A percentile compares a stretch with the other conserved stretches of the same genome.
phyloP scores from a whole-genome alignment of 305 asterid species.

The Vinca major region DNA sequence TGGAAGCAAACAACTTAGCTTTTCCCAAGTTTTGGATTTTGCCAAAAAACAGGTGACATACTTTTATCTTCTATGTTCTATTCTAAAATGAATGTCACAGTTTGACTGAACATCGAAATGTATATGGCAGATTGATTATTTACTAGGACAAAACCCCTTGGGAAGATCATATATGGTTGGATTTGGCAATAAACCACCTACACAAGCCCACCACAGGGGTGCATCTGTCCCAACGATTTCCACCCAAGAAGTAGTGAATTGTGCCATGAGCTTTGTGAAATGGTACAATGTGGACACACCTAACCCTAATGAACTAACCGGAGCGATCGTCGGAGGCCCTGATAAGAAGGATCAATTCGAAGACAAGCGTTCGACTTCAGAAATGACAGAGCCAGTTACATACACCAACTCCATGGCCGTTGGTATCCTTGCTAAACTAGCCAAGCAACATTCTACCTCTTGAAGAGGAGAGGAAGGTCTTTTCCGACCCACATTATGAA shows the following conservation, averaged over 20 bases:
- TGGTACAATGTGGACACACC: conserved; percentile 40
- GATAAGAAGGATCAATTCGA: conserved; percentile 45
- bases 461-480: conserved; percentile 9
- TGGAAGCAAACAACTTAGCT: conserved; percentile 26
- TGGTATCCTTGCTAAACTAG: conserved; percentile 70
- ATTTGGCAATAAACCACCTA: conserved; percentile 59
- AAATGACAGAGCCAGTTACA: conserved; percentile 66
- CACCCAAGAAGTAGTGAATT: conserved; percentile 22
- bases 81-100: background rate
- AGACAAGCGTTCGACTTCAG: conserved; percentile 44
- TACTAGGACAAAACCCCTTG: conserved; percentile 56
- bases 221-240: conserved; percentile 56
- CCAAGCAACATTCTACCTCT: conserved; percentile 29
- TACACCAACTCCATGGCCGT: conserved; percentile 64
- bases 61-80: no score
- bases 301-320: conserved; percentile 67
- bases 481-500: no score
- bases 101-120: background rate
- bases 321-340: conserved; percentile 84
- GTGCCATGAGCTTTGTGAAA: conserved; percentile 48
- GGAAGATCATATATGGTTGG: conserved; percentile 82
- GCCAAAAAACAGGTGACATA: conserved; percentile 53
- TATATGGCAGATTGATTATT: conserved; percentile 54
- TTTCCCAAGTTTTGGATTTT: conserved; percentile 34
- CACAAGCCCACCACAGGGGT: conserved; percentile 77